Base-by-base conservation (phyloP, 164 flowering plant species). In the Amborella trichopoda region DNA sequence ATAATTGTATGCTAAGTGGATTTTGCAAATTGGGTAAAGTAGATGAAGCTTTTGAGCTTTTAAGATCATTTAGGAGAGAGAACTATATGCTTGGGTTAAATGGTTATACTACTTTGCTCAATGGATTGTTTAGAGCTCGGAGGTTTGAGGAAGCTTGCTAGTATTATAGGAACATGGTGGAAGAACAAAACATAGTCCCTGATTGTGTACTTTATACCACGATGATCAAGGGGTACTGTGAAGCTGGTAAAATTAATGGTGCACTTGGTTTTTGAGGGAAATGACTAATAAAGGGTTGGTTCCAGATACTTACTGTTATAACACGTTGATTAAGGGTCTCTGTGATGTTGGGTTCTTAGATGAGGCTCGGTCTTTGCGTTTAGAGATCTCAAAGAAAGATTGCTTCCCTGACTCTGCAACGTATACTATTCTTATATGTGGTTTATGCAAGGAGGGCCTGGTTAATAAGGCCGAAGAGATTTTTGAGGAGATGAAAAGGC, bases 231-330 rank as follows among this genome's bases (percentile, higher is more conserved):
- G 90, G 84, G n/a, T 53, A 66, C 26, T 58, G 59, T 23, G 49
- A 65, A 40, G 74, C 53, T 0, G 81, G 85, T 12, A 69, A 53
- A 53, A 48, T 79, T 34, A 24, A 58, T 20, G 80, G 76, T 30
- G 93, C 94, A 2, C 4, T 66, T 53, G 47, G 36, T 53, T 81
- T 55, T 48, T 86, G 50, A 50, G 25, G 26, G 78, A 75, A 56
- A 91, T 86, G 94, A 63, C 61, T 3, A 52, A 50, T 19, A 71
- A 56, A 56, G 94, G 87, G 32, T 14, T 80, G 14, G 60, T 59
- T 28, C 96, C 98, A 0, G 84, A 83, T 65, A 68, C 81, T 0
- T 60, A 58, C 41, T 83, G 89, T 52, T 86, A 91, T 43, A 91
- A 87, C 62, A 75, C 82, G 48, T 27, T 86, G 46, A 83, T 91